A percentile compares a stretch with the other conserved stretches of the same genome.
phyloP scores from a whole-genome alignment of 306 rosid species.

The Begonia masoniana region DNA sequence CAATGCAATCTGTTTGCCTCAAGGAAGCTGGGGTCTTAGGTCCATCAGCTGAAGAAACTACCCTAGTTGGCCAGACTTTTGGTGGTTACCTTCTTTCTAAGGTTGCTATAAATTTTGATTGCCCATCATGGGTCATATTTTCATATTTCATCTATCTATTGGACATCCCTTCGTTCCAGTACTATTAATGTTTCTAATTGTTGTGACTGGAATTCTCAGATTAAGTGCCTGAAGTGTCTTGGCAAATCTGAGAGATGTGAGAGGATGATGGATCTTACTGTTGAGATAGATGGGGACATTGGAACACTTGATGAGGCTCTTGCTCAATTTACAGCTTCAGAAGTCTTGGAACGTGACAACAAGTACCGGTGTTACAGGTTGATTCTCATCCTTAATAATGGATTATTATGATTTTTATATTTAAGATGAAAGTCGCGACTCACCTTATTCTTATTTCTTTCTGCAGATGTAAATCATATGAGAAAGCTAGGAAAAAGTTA shows the following conservation, averaged over 20 bases:
- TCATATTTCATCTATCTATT: conserved; percentile 1
- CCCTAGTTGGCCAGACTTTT: conserved; percentile 58
- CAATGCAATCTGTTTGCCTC: conserved; percentile 71
- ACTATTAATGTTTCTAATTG: conserved; percentile 7
- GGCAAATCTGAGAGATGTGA: conserved; percentile 59
- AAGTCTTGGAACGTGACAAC: conserved; percentile 56
- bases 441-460: not conserved
- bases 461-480: conserved; percentile 59
- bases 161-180: not conserved
- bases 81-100: conserved; percentile 73
- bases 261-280: conserved; percentile 79
- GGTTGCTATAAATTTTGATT: conserved; percentile 20
- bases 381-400: not conserved
- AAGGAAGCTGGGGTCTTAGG: conserved; percentile 42
- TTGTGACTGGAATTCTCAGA: conserved; percentile 32
- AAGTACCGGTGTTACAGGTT: conserved; percentile 68
- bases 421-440: no score
- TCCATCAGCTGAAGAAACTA: conserved; percentile 64
- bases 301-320: conserved; percentile 82
- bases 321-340: conserved; percentile 65
- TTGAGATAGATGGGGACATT: conserved; percentile 71
- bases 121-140: not conserved
- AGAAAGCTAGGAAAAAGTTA: conserved; percentile 66
- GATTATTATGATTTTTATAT: not conserved
- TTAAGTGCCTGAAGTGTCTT: conserved; percentile 63